Percentiles rank a stretch among this genome's conserved stretches.
Conservation (phyloP, 768 basidiomycete genomes). For the Arthromyces matolae region DNA sequence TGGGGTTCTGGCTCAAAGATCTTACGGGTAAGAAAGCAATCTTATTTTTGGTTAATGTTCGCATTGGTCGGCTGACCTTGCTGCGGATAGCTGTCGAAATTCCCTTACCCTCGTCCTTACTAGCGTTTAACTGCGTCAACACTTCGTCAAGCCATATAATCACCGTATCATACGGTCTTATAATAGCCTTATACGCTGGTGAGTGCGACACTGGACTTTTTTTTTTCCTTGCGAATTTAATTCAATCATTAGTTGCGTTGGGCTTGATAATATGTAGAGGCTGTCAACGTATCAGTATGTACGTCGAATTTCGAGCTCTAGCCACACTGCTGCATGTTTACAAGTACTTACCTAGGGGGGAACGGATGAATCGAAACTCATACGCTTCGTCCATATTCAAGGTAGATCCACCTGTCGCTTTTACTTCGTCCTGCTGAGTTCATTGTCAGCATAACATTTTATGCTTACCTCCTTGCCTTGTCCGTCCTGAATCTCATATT, state of each 20-base stretch:
- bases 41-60: background rate
- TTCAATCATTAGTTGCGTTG: background rate
- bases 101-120: background rate
- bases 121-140: background rate
- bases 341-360: background rate
- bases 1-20: slow-evolving; percentile 2
- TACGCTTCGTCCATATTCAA: background rate
- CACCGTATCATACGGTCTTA: background rate
- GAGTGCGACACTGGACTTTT: no score
- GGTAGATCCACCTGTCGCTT: background rate
- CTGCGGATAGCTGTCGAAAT: background rate
- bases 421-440: background rate
- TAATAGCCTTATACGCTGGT: background rate
- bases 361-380: background rate
- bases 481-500: background rate
- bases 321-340: background rate
- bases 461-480: background rate
- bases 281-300: background rate
- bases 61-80: background rate
- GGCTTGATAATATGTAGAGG: background rate
- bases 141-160: background rate
- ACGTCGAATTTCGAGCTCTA: no score
- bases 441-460: background rate
- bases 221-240: background rate
- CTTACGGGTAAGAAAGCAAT: background rate